Percentiles rank a stretch among this genome's conserved stretches.
Evolutionary conservation across 2,329 filamentous ascomycete genomes (phyloP).

Genomic region (Raffaelea albimanens): DNA sequence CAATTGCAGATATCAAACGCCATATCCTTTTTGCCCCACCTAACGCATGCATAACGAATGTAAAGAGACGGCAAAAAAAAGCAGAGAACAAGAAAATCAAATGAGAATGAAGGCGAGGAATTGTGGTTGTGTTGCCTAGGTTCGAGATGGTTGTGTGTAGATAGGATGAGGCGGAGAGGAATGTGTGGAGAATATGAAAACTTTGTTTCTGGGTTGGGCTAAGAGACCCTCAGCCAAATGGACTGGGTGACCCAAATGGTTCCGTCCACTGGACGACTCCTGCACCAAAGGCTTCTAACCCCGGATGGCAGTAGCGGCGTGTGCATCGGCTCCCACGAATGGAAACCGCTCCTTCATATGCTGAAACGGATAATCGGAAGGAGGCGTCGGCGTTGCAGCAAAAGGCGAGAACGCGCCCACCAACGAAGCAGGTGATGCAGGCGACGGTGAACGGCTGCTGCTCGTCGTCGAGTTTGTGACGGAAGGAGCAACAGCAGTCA

Average conservation of each 20-base stretch:
- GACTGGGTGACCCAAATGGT: too few relatives aligned
- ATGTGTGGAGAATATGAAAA: too few relatives aligned
- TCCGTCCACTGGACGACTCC: too few relatives aligned
- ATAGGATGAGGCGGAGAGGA: too few relatives aligned
- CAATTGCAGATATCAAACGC: not conserved
- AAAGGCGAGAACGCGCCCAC: constrained; percentile 33
- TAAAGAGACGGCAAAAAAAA: not conserved
- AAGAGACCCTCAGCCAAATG: too few relatives aligned
- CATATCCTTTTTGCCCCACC: not conserved
- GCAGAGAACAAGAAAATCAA: not conserved
- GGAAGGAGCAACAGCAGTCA: not conserved
- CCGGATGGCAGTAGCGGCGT: constrained; percentile 39
- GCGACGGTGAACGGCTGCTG: constrained; percentile 20
- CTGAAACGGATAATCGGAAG: constrained; percentile 31
- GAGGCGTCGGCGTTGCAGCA: constrained; percentile 30
- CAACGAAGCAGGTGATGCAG: constrained; percentile 35
- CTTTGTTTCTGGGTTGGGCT: too few relatives aligned
- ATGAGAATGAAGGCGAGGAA: not conserved
- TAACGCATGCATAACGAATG: not conserved
- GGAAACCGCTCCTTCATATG: constrained; percentile 38
- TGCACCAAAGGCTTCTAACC: constrained; percentile 22
- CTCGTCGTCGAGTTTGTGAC: constrained; percentile 19
- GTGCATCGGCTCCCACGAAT: constrained; percentile 35
- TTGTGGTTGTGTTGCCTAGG: too few relatives aligned
- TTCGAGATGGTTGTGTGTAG: too few relatives aligned